A percentile compares a stretch with the other conserved stretches of the same genome.
Conservation (phyloP, 2,329 filamentous ascomycete genomes). For the Hypoxylon sp. region DNA sequence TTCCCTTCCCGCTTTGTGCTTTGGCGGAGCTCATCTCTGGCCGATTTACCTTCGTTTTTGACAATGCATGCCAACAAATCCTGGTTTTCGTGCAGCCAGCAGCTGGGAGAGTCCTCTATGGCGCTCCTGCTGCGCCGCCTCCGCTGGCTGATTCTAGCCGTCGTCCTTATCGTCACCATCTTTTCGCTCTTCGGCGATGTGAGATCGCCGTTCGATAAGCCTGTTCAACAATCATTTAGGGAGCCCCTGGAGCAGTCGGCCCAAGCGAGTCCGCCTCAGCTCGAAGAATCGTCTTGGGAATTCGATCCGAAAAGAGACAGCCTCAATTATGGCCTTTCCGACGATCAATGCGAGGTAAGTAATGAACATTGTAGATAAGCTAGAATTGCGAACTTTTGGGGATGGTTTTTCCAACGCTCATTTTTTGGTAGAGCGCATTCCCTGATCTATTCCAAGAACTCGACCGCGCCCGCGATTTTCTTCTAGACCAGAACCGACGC, state of each 20-base stretch:
- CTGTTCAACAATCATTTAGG: slow-evolving; percentile 6
- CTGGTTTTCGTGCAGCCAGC: slow-evolving; percentile 28
- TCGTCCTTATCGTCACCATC: slow-evolving; percentile 25
- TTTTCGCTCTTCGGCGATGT: slow-evolving; percentile 33
- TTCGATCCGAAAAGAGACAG: slow-evolving; percentile 44
- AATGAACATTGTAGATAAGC: not conserved
- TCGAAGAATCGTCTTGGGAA: slow-evolving; percentile 31
- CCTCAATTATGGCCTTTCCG: slow-evolving; percentile 46
- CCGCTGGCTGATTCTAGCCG: slow-evolving; percentile 38
- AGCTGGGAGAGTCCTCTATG: slow-evolving; percentile 37
- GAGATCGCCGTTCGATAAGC: slow-evolving; percentile 20
- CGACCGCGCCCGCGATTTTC: slow-evolving; percentile 44
- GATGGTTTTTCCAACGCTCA: slow-evolving; percentile 7
- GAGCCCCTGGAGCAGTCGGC: slow-evolving; percentile 13
- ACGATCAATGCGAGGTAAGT: slow-evolving; percentile 45
- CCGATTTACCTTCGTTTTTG: slow-evolving; percentile 13
- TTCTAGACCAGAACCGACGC: slow-evolving; percentile 34
- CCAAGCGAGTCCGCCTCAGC: slow-evolving; percentile 1
- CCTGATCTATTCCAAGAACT: slow-evolving; percentile 46
- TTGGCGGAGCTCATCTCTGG: slow-evolving; percentile 12
- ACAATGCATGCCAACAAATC: slow-evolving; percentile 38
- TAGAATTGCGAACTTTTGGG: not conserved
- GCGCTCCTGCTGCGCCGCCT: slow-evolving; percentile 33
- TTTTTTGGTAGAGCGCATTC: slow-evolving; percentile 40
- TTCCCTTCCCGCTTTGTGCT: slow-evolving; percentile 16